Evolutionary conservation across 116 monocot genomes (phyloP), one percentile per base, ranked within the genome.

Genomic region (Phalaenopsis hybrid): DNA sequence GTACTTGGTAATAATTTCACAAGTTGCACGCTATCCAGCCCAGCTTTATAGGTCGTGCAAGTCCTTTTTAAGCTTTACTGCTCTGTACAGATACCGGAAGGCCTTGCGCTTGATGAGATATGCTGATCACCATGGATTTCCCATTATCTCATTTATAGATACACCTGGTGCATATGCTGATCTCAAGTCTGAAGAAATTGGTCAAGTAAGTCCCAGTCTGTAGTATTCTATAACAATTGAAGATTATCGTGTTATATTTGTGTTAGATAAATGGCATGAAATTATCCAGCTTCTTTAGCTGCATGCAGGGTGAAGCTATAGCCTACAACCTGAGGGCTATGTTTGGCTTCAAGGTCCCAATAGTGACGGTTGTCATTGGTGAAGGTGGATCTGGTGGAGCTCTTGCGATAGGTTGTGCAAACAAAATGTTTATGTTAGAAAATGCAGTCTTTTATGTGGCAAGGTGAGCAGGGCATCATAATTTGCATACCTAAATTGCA

Each of bases 321-420:
- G 94, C 94, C 31, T 61, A 88, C 76, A 96, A 96, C 78, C 76
- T 96, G 77, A 88, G 96, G 81, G 76, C 81, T 81, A 96, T 96
- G 96, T 96, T 96, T 82, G 88, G 92, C 48, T 28, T 94, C 67
- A 96, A 90, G 78, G 92, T 96, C 57, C 96, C 96, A 83, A 89
- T 92, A 79, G 85, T 96, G 11, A 82, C 91, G 74, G 87, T 94
- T 87, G 92, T 96, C 15, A 92, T 96, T 82, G 96, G 94, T 81
- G 96, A 96, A 91, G 96, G 96, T 89, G 96, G 96, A 79, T 96
- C 96, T 79, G 96, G 96, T 87, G 94, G 96, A 65, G 96, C 96
- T 69, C 94, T 96, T 86, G 96, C 96, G 68, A 94, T 96, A 84
- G 96, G 89, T 43, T 96, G 96, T 84, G 85, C 92, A 63, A 96